Evolutionary conservation across 148 eudicot species (phyloP).

Genomic region (Gaultheria prostrata): DNA sequence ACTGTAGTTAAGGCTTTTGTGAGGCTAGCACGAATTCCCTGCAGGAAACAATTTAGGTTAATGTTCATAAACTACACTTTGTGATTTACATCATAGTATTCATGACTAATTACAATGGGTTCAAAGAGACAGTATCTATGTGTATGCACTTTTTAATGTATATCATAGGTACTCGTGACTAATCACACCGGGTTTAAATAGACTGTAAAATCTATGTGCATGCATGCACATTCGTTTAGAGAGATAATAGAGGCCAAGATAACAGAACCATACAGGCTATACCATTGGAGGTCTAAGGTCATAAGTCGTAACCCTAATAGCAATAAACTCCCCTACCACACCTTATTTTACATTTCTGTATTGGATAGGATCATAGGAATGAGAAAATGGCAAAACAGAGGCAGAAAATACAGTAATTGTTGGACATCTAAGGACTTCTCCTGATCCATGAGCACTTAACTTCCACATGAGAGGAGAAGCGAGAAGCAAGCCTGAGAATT

Average conservation of each 20-base stretch:
- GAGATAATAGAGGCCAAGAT: not conserved
- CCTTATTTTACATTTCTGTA: not conserved
- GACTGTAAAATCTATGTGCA: not conserved
- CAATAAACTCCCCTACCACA: not conserved
- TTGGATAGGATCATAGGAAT: not conserved
- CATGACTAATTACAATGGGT: not conserved
- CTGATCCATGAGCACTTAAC: not conserved
- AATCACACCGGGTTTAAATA: not conserved
- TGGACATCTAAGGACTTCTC: not conserved
- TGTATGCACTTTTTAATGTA: not conserved
- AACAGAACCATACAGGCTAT: slow-evolving; percentile 1
- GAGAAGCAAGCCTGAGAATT: not conserved
- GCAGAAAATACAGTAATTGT: not conserved
- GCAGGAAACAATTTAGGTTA: slow-evolving; percentile 9
- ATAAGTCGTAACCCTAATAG: not conserved
- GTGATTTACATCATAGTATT: not conserved
- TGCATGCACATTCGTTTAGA: not conserved
- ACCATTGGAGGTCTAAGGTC: not conserved
- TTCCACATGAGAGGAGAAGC: not conserved
- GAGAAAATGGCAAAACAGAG: not conserved
- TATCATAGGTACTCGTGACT: not conserved
- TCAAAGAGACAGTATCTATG: not conserved
- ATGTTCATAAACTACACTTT: not conserved
- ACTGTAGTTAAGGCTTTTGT: slow-evolving; percentile 24
- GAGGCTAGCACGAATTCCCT: slow-evolving; percentile 35